Percentiles rank a stretch among this genome's conserved stretches.
These are phyloP conservation scores for Hypoxylon rubiginosum DNA, from an alignment of 2,329 filamentous ascomycete species.

Conservation along the genomic window DNA sequence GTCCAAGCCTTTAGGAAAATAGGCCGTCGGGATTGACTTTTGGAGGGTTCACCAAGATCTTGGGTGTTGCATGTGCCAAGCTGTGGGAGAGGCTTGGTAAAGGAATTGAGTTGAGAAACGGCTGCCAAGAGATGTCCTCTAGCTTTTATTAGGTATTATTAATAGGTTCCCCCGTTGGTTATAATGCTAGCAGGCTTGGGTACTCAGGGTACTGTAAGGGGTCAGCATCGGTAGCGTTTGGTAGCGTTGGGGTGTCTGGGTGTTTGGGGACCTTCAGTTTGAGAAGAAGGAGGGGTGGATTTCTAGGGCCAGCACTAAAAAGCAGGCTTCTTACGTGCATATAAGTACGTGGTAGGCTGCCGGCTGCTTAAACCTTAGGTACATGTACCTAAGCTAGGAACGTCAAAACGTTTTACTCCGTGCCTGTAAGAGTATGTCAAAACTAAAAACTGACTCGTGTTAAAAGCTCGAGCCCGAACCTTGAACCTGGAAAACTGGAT, in stretches of 20 bases:
- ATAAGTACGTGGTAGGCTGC: too few species aligned
- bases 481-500: neutral
- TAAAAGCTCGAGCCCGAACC: too few species aligned
- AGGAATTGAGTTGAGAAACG: conserved; percentile 48
- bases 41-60: conserved; percentile 43
- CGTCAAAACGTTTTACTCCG: neutral
- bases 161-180: conserved; percentile 13
- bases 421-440: neutral
- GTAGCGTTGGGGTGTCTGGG: too few species aligned
- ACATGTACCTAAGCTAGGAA: neutral
- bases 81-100: conserved; percentile 48
- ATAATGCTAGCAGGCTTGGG: neutral
- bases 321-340: neutral
- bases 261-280: neutral
- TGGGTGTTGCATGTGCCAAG: conserved; percentile 51
- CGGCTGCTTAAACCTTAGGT: neutral
- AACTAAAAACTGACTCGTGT: neutral
- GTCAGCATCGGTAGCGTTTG: conserved; percentile 10
- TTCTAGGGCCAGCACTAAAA: neutral
- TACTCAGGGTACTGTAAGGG: too few species aligned
- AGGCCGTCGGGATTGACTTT: conserved; percentile 37
- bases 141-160: conserved; percentile 39
- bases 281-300: neutral
- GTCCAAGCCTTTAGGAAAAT: conserved; percentile 9
- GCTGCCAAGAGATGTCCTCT: conserved; percentile 50